Evolutionary conservation across 2,329 filamentous ascomycete species (phyloP).

Genomic region (Stromatinia cepivora): DNA sequence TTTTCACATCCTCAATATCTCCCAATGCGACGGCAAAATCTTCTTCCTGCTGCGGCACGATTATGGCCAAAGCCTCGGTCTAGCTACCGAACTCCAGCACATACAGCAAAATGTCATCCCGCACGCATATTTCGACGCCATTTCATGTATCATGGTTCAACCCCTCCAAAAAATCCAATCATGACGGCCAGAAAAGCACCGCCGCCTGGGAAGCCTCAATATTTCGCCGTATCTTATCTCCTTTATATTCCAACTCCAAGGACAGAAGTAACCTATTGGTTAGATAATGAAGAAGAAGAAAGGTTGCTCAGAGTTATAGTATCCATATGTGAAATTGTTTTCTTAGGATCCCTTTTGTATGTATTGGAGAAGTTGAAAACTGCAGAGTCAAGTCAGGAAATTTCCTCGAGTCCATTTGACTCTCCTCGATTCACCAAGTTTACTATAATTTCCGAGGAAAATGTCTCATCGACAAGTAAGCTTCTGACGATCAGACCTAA

Average conservation of each 20-base stretch:
- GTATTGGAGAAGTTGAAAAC: not conserved
- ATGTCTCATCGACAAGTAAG: conserved; percentile 66
- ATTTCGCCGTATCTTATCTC: not conserved
- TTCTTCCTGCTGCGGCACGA: not conserved
- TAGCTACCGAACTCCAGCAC: not conserved
- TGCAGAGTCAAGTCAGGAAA: not conserved
- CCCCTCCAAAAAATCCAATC: conserved; percentile 2
- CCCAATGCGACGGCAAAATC: not conserved
- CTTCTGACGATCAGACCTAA: conserved; percentile 62
- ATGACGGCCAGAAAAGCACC: not conserved
- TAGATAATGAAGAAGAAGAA: not conserved
- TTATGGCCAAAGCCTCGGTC: not conserved
- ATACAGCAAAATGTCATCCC: not conserved
- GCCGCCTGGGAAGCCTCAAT: not conserved
- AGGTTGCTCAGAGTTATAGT: not conserved
- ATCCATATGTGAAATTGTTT: not conserved
- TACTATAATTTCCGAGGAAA: conserved; percentile 59
- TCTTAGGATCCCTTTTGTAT: not conserved
- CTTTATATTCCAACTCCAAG: not conserved
- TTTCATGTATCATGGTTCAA: not conserved
- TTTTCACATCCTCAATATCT: not conserved
- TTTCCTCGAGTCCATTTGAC: conserved; percentile 49
- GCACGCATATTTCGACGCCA: not conserved
- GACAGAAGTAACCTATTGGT: conserved; percentile 2
- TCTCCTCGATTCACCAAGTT: conserved; percentile 63